A percentile compares a stretch with the other conserved stretches of the same genome.
phyloP scores from a whole-genome alignment of 768 basidiomycete genomes.

The Leccinum aurantiacum region DNA sequence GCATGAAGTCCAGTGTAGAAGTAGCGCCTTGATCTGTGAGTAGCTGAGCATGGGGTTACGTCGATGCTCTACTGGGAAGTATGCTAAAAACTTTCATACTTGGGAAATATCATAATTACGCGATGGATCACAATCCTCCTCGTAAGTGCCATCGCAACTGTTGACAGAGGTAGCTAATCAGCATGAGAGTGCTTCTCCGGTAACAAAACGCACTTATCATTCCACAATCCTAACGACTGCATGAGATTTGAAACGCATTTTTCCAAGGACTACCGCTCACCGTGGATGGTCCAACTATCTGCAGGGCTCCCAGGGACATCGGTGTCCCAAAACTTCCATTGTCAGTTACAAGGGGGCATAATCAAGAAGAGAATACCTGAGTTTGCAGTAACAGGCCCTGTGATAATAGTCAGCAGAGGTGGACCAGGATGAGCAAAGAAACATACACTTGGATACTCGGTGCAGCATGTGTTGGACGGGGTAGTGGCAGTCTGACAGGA shows the following conservation, averaged over 20 bases:
- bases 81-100: constrained; percentile 27
- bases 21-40: constrained; percentile 56
- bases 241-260: not conserved
- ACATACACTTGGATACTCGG: constrained; percentile 63
- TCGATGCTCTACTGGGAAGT: not conserved
- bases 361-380: constrained; percentile 36
- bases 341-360: constrained; percentile 1
- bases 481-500: constrained; percentile 53
- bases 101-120: constrained; percentile 46
- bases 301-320: constrained; percentile 59
- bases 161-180: not conserved
- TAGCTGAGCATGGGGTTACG: constrained; percentile 40
- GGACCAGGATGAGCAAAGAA: not conserved
- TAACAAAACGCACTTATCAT: constrained; percentile 53
- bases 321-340: constrained; percentile 70
- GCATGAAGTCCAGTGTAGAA: constrained; percentile 61
- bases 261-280: constrained; percentile 36
- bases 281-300: constrained; percentile 75
- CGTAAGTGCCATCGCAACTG: constrained; percentile 54
- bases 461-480: constrained; percentile 55
- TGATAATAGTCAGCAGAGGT: not conserved
- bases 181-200: not conserved
- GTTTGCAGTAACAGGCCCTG: constrained; percentile 64
- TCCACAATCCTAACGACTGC: constrained; percentile 55
- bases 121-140: constrained; percentile 39